These are phyloP conservation scores for Aspergillus intermedius DNA, from an alignment of 2,329 filamentous ascomycete genomes.

Conservation along the genomic window DNA sequence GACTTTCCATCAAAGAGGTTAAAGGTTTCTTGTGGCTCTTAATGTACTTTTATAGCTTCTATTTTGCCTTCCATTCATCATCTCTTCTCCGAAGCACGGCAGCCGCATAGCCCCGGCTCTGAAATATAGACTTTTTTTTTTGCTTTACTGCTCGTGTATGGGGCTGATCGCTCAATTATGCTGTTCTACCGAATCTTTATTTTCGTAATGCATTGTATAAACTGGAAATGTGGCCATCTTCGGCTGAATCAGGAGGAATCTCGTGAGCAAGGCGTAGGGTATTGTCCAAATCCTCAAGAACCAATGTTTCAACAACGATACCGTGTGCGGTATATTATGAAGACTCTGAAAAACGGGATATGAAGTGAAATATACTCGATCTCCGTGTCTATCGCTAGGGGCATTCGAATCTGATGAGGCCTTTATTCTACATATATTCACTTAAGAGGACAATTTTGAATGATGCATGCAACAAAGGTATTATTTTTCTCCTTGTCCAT, in stretches of 20 bases:
- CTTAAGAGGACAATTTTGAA: neutral
- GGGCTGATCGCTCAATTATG: neutral
- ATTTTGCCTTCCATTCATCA: slow-evolving; percentile 5
- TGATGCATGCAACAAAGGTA: neutral
- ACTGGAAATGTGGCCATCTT: neutral
- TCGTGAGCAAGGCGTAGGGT: neutral
- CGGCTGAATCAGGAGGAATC: neutral
- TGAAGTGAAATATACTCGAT: neutral
- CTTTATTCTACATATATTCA: neutral
- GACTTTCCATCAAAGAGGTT: no score
- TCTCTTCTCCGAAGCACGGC: neutral
- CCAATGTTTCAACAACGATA: neutral
- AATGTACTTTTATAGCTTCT: no score
- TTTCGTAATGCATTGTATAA: neutral
- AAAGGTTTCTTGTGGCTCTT: no score
- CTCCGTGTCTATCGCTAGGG: neutral
- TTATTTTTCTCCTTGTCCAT: no score
- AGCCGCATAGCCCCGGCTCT: neutral
- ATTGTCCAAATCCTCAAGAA: neutral
- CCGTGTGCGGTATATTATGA: neutral
- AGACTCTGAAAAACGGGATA: neutral
- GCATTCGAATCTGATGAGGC: neutral
- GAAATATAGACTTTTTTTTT: neutral
- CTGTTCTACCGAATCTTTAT: neutral
- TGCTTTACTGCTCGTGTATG: neutral